Percentiles rank a stretch among this genome's conserved stretches.
Conservation (phyloP, 2,329 filamentous ascomycete species). For the Lithohypha guttulata region DNA sequence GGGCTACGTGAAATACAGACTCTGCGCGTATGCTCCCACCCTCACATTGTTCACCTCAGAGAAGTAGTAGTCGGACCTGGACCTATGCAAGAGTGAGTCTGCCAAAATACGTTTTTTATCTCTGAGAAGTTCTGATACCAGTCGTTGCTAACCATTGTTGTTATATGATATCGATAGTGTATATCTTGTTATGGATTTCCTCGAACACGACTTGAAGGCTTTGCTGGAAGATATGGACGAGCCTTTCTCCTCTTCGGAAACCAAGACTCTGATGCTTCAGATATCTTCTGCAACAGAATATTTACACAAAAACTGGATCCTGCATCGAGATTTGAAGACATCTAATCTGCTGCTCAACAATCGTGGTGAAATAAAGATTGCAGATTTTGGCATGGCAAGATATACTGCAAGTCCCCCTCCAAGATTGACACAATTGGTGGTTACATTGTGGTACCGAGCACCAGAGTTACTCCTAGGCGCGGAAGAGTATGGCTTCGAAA, state of each 20-base stretch:
- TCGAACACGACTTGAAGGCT: slow-evolving; percentile 92
- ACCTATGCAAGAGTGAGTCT: slow-evolving; percentile 43
- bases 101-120: slow-evolving; percentile 6
- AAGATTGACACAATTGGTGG: slow-evolving; percentile 80
- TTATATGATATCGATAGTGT: slow-evolving; percentile 46
- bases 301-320: slow-evolving; percentile 80
- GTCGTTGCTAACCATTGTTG: slow-evolving; percentile 27
- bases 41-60: slow-evolving; percentile 68
- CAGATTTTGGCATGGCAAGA: slow-evolving; percentile 95
- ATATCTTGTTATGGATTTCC: slow-evolving; percentile 91
- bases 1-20: slow-evolving; percentile 91
- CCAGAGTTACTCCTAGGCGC: slow-evolving; percentile 83
- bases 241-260: slow-evolving; percentile 82
- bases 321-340: slow-evolving; percentile 88
- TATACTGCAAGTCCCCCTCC: slow-evolving; percentile 70
- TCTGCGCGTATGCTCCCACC: slow-evolving; percentile 65
- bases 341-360: slow-evolving; percentile 93
- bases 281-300: slow-evolving; percentile 70
- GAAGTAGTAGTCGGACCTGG: slow-evolving; percentile 73
- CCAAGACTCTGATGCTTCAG: slow-evolving; percentile 81
- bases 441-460: slow-evolving; percentile 92
- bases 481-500: slow-evolving; percentile 58
- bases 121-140: slow-evolving; percentile 30
- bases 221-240: slow-evolving; percentile 90
- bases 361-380: slow-evolving; percentile 85